Conservation (phyloP, 148 eudicot genomes). For the Salicornia ramosissima region DNA sequence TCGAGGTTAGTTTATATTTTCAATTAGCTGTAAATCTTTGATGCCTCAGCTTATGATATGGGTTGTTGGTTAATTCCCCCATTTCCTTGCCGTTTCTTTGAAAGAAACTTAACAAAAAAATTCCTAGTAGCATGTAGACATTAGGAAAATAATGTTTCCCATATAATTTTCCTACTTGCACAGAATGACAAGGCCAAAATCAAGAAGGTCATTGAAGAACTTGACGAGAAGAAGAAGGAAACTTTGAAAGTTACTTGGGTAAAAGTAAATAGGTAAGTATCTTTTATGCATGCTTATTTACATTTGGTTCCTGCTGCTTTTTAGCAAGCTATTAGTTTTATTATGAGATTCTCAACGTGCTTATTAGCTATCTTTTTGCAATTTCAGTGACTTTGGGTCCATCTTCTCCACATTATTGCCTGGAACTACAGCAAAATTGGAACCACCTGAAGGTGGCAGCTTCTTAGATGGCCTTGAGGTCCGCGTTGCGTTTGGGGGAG, state of each 20-base stretch:
- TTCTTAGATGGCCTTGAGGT: slow-evolving; percentile 98
- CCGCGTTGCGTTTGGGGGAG: slow-evolving; percentile 95
- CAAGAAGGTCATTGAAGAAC: slow-evolving; percentile 92
- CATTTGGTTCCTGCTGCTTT: slow-evolving; percentile 4
- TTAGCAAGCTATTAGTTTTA: neutral
- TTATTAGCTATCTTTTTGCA: slow-evolving; percentile 16
- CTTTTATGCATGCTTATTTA: neutral
- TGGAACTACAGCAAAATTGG: slow-evolving; percentile 95
- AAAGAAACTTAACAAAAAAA: too few species aligned
- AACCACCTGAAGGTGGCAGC: slow-evolving; percentile 91
- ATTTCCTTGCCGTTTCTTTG: too few species aligned
- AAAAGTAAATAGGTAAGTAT: slow-evolving; percentile 76
- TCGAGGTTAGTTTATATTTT: slow-evolving; percentile 59
- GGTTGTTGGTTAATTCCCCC: too few species aligned
- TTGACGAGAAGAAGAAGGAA: slow-evolving; percentile 97
- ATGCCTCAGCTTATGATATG: neutral
- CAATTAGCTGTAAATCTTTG: slow-evolving; percentile 4
- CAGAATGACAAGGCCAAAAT: slow-evolving; percentile 96
- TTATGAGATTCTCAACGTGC: neutral
- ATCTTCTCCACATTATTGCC: slow-evolving; percentile 94
- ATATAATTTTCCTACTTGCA: slow-evolving; percentile 8
- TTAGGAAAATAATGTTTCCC: neutral
- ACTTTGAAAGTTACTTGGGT: slow-evolving; percentile 93
- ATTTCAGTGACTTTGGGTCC: slow-evolving; percentile 86
- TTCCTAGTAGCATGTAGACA: too few species aligned